Conservation (phyloP, 1,284 basidiomycete species). For the Fomitiporia mediterranea region DNA sequence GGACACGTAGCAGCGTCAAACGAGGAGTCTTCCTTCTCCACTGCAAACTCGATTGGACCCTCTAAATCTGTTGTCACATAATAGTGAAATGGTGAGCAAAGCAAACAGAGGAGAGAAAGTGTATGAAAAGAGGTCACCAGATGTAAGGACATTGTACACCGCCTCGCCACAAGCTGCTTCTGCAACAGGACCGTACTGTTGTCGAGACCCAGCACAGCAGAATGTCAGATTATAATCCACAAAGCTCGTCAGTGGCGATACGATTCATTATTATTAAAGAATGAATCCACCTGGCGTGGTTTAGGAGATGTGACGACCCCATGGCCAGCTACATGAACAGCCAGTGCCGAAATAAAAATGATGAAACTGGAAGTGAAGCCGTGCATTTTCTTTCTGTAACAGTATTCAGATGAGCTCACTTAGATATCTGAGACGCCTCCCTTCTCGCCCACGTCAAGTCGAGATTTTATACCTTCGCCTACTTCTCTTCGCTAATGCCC, state of each 20-base stretch:
- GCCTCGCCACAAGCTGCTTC: slow-evolving; percentile 31
- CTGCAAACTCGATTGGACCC: slow-evolving; percentile 35
- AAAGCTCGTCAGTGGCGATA: no score
- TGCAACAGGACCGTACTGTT: slow-evolving; percentile 26
- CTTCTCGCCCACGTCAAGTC: no score
- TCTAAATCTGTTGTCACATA: slow-evolving; percentile 24
- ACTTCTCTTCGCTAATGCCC: no score
- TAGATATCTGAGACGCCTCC: no score
- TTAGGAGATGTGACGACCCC: slow-evolving; percentile 30
- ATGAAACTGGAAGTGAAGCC: no score
- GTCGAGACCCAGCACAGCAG: background rate
- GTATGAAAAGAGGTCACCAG: slow-evolving; percentile 22
- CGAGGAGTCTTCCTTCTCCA: slow-evolving; percentile 27
- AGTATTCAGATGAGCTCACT: no score
- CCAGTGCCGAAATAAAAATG: no score
- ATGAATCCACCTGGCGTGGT: slow-evolving; percentile 26
- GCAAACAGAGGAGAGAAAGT: background rate
- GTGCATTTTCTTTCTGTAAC: no score
- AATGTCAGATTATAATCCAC: no score
- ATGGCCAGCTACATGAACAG: slow-evolving; percentile 25
- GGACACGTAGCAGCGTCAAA: slow-evolving; percentile 34
- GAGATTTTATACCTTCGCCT: no score
- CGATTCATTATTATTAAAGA: background rate
- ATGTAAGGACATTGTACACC: slow-evolving; percentile 29
- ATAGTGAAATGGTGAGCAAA: background rate